Evolutionary conservation across 2,329 filamentous ascomycete species (phyloP), one percentile per base, ranked within the genome.

Genomic region (Verticillium dahliae): DNA sequence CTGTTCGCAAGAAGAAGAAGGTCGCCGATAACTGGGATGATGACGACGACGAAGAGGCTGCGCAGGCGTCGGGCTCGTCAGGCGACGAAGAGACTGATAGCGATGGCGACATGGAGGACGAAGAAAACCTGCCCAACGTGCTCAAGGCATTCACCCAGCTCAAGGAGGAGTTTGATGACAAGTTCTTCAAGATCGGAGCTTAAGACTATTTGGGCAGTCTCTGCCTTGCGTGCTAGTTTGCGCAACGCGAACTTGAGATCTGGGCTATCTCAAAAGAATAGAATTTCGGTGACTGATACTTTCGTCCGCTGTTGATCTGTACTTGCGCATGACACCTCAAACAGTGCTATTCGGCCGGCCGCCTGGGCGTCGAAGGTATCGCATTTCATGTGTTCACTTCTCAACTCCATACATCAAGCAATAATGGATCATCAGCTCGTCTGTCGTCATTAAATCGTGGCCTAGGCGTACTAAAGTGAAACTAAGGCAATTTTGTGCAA

Each of bases 171-270:
- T 90, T 89, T 70, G 82, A 88, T 65, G 77, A 78, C 55, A 90
- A 88, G 75, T 90, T 90, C 73, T 78, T 70, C 69, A 81, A 81
- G 67, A 81, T 83, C 68, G 87, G 84, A 83, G 82, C 85, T 70
- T 88, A 73, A 71, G 57, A n/a, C 11, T 2, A 18, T 7, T n/a
- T 9, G 45, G 9, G 45, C 10, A 18, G 27, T 31, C 45, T 52
- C 45, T 7, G 45, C n/a, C 18, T 10, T n/a, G 10, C n/a, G 18
- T 10, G 41, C 7, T n/a, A 22, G 41, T 9, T 10, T 22, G 9
- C 9, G 41, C 9, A 5, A 13, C 22, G 45, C 9, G 35, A 37
- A 37, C 35, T 13, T 37, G 27, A 31, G 27, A 31, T 4, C 4
- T 31, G 27, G 27, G 27, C 27, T 31, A 31, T 31, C 27, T 5